Percentiles rank a stretch among this genome's conserved stretches.
phyloP scores from a whole-genome alignment of 2,329 filamentous ascomycete species.

The Trichoderma aggressivum region DNA sequence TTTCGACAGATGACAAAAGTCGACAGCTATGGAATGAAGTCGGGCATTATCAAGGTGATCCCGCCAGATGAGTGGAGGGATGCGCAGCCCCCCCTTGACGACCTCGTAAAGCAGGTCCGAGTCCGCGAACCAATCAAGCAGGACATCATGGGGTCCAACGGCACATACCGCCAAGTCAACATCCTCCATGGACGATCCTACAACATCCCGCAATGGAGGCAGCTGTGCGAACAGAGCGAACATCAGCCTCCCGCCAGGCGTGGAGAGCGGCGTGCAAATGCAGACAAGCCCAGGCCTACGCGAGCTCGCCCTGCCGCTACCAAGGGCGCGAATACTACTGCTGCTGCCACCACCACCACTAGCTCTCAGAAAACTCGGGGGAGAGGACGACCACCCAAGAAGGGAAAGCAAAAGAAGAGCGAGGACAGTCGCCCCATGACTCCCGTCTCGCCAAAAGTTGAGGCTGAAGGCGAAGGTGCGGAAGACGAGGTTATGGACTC shows the following conservation, averaged over 20 bases:
- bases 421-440: slow-evolving; percentile 55
- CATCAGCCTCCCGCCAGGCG: slow-evolving; percentile 91
- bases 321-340: slow-evolving; percentile 31
- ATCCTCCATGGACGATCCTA: slow-evolving; percentile 95
- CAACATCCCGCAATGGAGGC: slow-evolving; percentile 94
- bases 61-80: slow-evolving; percentile 92
- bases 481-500: slow-evolving; percentile 43
- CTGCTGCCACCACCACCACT: slow-evolving; percentile 23
- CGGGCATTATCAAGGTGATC: slow-evolving; percentile 93
- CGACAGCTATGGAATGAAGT: slow-evolving; percentile 94
- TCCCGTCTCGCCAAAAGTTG: slow-evolving; percentile 52
- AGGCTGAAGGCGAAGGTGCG: slow-evolving; percentile 30
- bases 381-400: slow-evolving; percentile 40
- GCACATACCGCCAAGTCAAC: slow-evolving; percentile 95
- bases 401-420: slow-evolving; percentile 37
- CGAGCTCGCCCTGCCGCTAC: slow-evolving; percentile 38
- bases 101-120: slow-evolving; percentile 84
- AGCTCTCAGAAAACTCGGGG: slow-evolving; percentile 37
- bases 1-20: slow-evolving; percentile 67
- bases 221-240: slow-evolving; percentile 88
- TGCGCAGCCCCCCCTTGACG: slow-evolving; percentile 71
- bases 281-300: slow-evolving; percentile 48
- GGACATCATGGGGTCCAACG: slow-evolving; percentile 93
- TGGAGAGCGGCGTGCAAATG: slow-evolving; percentile 70
- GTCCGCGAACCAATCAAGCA: slow-evolving; percentile 98